phyloP scores from a whole-genome alignment of 371 early-diverging fungal species.

The Zychaea mexicana region DNA sequence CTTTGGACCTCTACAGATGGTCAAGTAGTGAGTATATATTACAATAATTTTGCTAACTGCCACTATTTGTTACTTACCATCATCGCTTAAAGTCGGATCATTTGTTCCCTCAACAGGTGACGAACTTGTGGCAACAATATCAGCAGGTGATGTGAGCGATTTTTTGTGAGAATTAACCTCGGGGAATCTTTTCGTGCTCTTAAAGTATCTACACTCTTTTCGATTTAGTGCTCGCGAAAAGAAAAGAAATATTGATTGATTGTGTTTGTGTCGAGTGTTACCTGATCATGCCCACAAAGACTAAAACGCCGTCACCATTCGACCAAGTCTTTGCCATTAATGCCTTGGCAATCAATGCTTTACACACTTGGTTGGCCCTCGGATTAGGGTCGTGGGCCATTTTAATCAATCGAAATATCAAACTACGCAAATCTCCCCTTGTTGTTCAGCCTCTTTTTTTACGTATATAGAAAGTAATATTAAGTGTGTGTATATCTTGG shows the following conservation, averaged over 20 bases:
- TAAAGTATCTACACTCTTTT: neutral
- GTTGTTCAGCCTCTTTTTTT: constrained; percentile 5
- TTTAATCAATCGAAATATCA: neutral
- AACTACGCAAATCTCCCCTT: constrained; percentile 1
- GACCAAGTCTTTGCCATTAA: constrained; percentile 8
- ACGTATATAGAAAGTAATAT: neutral
- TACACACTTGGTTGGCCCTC: constrained; percentile 17
- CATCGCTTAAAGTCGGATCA: neutral
- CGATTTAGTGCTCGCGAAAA: neutral
- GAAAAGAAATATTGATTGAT: neutral
- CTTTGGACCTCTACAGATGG: neutral
- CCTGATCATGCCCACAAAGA: constrained; percentile 15
- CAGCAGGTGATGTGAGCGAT: neutral
- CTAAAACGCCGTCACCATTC: constrained; percentile 9
- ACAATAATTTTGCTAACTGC: neutral
- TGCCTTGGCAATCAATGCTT: constrained; percentile 18
- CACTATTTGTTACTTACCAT: neutral
- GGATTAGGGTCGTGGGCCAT: constrained; percentile 5
- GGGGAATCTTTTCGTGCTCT: neutral
- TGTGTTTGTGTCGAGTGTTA: neutral
- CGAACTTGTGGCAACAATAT: neutral
- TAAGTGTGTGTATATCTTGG: too few species aligned
- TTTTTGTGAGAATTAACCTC: neutral
- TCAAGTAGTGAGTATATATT: too few species aligned
- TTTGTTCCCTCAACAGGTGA: neutral